These are phyloP conservation scores for Colletotrichum spinosum DNA, from an alignment of 2,329 filamentous ascomycete species.

Conservation along the genomic window DNA sequence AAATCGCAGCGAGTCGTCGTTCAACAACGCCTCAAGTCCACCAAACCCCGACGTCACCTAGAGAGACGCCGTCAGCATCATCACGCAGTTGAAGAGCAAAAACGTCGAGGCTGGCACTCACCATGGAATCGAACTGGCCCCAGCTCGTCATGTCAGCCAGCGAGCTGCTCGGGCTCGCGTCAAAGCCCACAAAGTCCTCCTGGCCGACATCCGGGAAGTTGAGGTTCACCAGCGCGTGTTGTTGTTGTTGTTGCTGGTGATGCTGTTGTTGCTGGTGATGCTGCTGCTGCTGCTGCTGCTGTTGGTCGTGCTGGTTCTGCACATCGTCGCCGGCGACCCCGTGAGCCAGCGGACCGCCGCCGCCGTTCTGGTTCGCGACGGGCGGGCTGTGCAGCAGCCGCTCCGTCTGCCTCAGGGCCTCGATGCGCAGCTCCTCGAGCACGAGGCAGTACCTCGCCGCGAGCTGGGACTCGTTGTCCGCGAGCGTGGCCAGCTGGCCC, in stretches of 20 bases:
- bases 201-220: conserved; percentile 21
- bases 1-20: conserved; percentile 31
- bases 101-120: background rate
- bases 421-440: conserved; percentile 47
- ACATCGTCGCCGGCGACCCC: background rate
- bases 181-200: conserved; percentile 31
- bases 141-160: conserved; percentile 36
- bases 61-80: background rate
- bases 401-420: conserved; percentile 33
- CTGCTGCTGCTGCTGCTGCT: conserved; percentile 1
- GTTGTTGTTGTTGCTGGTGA: conserved; percentile 3
- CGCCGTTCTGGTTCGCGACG: conserved; percentile 1
- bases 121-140: conserved; percentile 38
- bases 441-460: conserved; percentile 56
- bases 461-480: conserved; percentile 50
- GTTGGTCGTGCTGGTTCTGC: conserved; percentile 12
- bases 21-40: conserved; percentile 25
- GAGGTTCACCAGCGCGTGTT: background rate
- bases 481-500: conserved; percentile 50
- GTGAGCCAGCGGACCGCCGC: background rate
- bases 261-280: conserved; percentile 7
- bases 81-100: background rate
- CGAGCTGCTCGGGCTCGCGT: conserved; percentile 27
- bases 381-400: conserved; percentile 3
- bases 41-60: conserved; percentile 35